Conservation (phyloP, 2,329 filamentous ascomycete genomes). For the Aureobasidium zeae region DNA sequence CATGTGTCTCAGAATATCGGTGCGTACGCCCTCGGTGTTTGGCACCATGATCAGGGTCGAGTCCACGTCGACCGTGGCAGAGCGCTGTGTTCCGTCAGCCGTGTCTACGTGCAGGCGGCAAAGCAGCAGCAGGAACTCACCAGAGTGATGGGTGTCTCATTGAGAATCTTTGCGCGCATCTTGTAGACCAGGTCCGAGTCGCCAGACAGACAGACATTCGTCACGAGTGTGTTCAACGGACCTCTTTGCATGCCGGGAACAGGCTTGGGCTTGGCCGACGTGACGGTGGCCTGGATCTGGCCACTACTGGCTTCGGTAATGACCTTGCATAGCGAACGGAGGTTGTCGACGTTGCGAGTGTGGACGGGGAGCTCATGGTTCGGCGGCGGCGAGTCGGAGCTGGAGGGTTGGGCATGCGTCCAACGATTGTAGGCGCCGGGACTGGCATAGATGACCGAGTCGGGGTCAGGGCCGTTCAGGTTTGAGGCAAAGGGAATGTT, state of each 20-base stretch:
- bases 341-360: constrained; percentile 69
- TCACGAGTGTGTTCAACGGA: constrained; percentile 46
- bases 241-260: constrained; percentile 43
- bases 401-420: constrained; percentile 76
- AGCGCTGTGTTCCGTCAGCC: constrained; percentile 53
- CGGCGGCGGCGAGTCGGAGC: constrained; percentile 65
- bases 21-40: constrained; percentile 56
- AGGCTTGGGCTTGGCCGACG: constrained; percentile 66
- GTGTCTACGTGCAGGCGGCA: no score
- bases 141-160: constrained; percentile 84
- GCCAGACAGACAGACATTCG: constrained; percentile 85
- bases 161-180: constrained; percentile 80
- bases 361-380: constrained; percentile 90
- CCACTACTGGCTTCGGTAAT: constrained; percentile 57
- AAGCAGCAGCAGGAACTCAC: no score
- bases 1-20: constrained; percentile 70
- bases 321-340: constrained; percentile 72
- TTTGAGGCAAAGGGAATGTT: constrained; percentile 94
- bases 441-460: constrained; percentile 90
- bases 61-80: constrained; percentile 87
- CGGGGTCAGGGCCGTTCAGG: constrained; percentile 81
- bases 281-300: constrained; percentile 71
- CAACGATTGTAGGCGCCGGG: constrained; percentile 79
- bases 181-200: constrained; percentile 80
- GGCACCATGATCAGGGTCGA: constrained; percentile 81